Conservation (phyloP, 2,329 filamentous ascomycete species). For the Cercospora brassicicola region DNA sequence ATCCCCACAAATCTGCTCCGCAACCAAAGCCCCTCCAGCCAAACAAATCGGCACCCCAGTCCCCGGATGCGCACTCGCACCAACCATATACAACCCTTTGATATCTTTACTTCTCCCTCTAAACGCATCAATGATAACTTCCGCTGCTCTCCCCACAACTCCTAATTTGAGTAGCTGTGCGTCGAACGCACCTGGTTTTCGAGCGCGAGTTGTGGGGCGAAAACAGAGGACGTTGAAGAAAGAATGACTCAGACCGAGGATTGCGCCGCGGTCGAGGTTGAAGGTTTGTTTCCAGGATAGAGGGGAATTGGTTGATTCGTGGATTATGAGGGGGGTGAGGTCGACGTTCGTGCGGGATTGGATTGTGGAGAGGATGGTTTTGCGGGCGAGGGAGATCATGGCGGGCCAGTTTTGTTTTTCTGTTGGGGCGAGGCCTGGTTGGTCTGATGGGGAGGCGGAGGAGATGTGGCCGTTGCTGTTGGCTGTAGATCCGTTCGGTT, state of each 20-base stretch:
- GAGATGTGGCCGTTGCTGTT: too few species aligned
- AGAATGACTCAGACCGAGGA: slow-evolving; percentile 68
- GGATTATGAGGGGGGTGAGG: slow-evolving; percentile 52
- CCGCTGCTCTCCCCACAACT: slow-evolving; percentile 28
- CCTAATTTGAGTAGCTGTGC: slow-evolving; percentile 29
- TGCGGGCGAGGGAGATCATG: slow-evolving; percentile 61
- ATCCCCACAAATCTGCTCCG: slow-evolving; percentile 53
- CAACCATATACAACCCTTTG: slow-evolving; percentile 66
- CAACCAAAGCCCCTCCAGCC: slow-evolving; percentile 65
- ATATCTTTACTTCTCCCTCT: slow-evolving; percentile 42
- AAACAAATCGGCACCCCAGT: slow-evolving; percentile 74
- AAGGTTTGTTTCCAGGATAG: slow-evolving; percentile 64
- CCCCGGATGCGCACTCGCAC: slow-evolving; percentile 72
- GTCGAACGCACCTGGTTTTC: slow-evolving; percentile 48
- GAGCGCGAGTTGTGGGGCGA: slow-evolving; percentile 61
- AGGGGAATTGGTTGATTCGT: slow-evolving; percentile 68
- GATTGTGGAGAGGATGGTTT: slow-evolving; percentile 63
- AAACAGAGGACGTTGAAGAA: slow-evolving; percentile 74
- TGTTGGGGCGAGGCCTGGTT: slow-evolving; percentile 42
- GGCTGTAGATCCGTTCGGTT: too few species aligned
- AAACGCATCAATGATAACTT: slow-evolving; percentile 31
- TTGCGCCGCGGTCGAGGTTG: slow-evolving; percentile 74
- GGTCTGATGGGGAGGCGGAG: slow-evolving; percentile 31
- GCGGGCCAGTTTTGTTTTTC: slow-evolving; percentile 60
- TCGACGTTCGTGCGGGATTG: slow-evolving; percentile 59